phyloP scores from a whole-genome alignment of 2,329 filamentous ascomycete species.

The Fusarium marasasianum region DNA sequence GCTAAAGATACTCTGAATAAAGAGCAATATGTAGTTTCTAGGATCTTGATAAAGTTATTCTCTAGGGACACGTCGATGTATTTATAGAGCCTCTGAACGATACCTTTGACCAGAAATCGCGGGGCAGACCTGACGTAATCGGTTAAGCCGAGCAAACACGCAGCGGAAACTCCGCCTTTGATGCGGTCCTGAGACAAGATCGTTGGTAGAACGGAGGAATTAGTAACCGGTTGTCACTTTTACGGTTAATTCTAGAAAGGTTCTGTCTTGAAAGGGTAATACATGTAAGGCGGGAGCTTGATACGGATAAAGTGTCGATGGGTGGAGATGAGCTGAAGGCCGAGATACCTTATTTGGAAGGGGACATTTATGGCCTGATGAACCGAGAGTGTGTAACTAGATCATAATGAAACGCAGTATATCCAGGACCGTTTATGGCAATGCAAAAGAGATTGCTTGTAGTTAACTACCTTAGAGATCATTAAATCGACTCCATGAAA shows the following conservation, averaged over 20 bases:
- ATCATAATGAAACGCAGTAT: no score
- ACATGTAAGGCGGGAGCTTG: neutral
- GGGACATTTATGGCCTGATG: neutral
- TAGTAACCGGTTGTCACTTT: neutral
- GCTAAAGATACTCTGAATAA: neutral
- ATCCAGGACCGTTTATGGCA: no score
- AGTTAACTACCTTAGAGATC: no score
- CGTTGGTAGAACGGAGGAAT: neutral
- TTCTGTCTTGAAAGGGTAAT: neutral
- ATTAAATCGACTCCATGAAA: neutral
- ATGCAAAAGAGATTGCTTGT: no score
- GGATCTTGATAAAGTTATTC: neutral
- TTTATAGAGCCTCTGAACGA: slow-evolving; percentile 6
- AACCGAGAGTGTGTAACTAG: neutral
- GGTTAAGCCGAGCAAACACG: neutral
- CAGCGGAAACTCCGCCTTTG: slow-evolving; percentile 16
- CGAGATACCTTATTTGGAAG: neutral
- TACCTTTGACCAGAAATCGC: slow-evolving; percentile 1
- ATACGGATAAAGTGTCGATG: neutral
- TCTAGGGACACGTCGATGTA: neutral
- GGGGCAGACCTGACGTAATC: slow-evolving; percentile 37
- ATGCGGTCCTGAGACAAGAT: neutral
- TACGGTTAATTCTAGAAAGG: slow-evolving; percentile 1
- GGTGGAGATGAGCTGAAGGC: neutral
- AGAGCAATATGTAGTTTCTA: neutral